Evolutionary conservation across 129 eudicot species (phyloP).

Genomic region (Sambucus nigra): DNA sequence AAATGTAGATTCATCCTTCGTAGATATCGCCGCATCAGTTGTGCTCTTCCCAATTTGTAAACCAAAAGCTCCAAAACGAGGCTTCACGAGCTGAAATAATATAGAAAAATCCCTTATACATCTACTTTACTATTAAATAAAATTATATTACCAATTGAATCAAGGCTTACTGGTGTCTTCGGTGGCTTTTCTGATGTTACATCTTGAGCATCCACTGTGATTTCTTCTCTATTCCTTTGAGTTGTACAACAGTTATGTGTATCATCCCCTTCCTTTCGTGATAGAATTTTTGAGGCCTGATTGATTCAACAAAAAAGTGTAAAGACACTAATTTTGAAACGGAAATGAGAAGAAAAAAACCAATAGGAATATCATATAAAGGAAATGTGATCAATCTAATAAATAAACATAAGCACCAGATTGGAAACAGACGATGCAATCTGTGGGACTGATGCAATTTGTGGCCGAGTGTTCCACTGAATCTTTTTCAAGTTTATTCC

Average conservation of each 20-base stretch:
- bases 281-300: conserved; percentile 58
- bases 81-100: conserved; percentile 32
- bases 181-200: conserved; percentile 47
- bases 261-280: conserved; percentile 30
- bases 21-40: conserved; percentile 22
- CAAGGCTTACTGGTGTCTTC: conserved; percentile 41
- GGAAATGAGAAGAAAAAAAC: background rate
- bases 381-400: conserved; percentile 1
- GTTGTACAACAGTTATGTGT: conserved; percentile 11
- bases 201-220: conserved; percentile 19
- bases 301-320: conserved; percentile 9
- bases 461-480: conserved; percentile 52
- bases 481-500: conserved; percentile 44
- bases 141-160: background rate
- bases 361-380: background rate
- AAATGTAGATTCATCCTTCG: conserved; percentile 30
- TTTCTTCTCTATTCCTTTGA: conserved; percentile 24
- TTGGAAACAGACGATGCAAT: conserved; percentile 72
- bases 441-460: conserved; percentile 36
- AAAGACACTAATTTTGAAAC: background rate
- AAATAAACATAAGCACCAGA: conserved; percentile 49
- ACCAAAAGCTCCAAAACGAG: conserved; percentile 22
- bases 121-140: background rate
- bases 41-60: conserved; percentile 30
- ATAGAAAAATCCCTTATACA: conserved; percentile 6